Base-by-base conservation (phyloP, 2,329 filamentous ascomycete species). In the Phialophora verrucosa region DNA sequence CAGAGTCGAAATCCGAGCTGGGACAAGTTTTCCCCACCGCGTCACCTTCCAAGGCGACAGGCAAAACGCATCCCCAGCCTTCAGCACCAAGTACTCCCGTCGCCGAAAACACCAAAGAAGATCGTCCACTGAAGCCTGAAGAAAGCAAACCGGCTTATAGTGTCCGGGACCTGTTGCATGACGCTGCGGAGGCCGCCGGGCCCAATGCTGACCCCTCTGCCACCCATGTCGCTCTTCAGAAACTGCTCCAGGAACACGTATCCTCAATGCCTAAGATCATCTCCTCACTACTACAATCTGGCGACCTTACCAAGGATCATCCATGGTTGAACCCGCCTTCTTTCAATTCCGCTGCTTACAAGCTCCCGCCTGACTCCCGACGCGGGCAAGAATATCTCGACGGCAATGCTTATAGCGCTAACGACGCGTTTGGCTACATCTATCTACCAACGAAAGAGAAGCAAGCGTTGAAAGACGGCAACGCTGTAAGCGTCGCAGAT, bases 391-490 rank as follows among this genome's bases (percentile, higher is more conserved):
- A 70, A 7, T 73, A 73, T 44, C 65, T 73, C 2, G 71, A 73
- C 62, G 71, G 67, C 17, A 72, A 72, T 59, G 68, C 67, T 7
- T 72, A 73, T 66, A 71, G 62, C 38, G 57, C 67, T 6, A 77
- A 69, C 4, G 77, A 17, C 69, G 78, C 51, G 75, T 80, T 71
- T 72, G 81, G 64, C 74, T 74, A 63, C 77, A 80, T 71, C 76
- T 80, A 56, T 74, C 73, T 83, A 44, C 78, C 76, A 0, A 76
- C 80, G 27, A 78, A 80, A n/a, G 74, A 82, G 62, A 78, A 78
- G 27, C 81, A 77, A 70, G 71, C 75, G 23, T 67, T 82, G 17
- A 75, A 78, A 25, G 77, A 77, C 31, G 81, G 81, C 25, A 76
- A 81, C 65, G 75, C 79, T 4, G 74, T 83, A 47, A 77, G 77